Evolutionary conservation across 345 rosid genomes (phyloP).

Genomic region (Anastatica hierochuntica): DNA sequence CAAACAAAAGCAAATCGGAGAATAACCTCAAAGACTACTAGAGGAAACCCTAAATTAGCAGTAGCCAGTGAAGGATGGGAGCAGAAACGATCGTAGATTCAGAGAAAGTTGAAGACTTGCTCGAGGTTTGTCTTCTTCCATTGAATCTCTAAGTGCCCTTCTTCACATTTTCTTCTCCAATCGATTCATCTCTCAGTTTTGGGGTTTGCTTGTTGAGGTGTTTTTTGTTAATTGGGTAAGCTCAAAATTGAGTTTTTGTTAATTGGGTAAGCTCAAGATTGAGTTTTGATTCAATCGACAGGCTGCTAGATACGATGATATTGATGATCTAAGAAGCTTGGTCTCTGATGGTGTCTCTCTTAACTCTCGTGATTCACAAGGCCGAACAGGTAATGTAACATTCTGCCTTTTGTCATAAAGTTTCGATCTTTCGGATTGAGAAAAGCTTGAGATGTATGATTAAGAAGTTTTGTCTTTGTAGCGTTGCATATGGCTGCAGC

Average conservation of each 20-base stretch:
- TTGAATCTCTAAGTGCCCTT: not conserved
- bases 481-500: constrained; percentile 98
- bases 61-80: no score
- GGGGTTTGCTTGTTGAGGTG: not conserved
- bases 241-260: not conserved
- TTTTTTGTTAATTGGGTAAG: not conserved
- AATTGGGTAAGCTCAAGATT: not conserved
- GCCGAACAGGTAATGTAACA: constrained; percentile 52
- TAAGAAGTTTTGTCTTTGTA: constrained; percentile 21
- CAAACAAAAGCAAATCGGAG: no score
- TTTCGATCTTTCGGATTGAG: not conserved
- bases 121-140: constrained; percentile 35
- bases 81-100: constrained; percentile 24
- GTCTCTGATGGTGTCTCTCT: constrained; percentile 60
- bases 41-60: no score
- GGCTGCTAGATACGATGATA: constrained; percentile 87
- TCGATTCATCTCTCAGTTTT: not conserved
- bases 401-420: not conserved
- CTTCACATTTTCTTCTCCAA: not conserved
- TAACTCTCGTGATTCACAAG: constrained; percentile 67
- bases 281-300: constrained; percentile 17
- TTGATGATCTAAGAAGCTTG: constrained; percentile 56
- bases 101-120: constrained; percentile 50
- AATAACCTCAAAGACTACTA: no score
- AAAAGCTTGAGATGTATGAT: not conserved